Evolutionary conservation across 805 yeast genomes (phyloP), one percentile per base, ranked within the genome.

Genomic region (Yarrowia divulgata): DNA sequence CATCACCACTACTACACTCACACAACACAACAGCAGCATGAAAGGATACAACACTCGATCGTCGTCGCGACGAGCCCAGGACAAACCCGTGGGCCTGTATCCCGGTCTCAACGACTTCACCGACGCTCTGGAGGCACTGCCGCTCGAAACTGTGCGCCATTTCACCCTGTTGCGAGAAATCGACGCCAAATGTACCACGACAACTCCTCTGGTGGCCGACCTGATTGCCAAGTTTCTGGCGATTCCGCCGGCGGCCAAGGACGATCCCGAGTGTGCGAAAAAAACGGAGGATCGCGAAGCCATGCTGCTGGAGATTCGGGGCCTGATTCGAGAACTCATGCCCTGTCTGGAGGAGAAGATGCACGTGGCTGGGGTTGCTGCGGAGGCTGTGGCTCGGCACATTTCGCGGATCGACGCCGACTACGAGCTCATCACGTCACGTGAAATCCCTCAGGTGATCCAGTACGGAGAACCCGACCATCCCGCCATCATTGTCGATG

Each of bases 261-360:
- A 63, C 39, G 57, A 63, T 18, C 66, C 66, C 9, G 66, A 60
- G 29, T 10, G 14, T 4, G 66, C 69, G 18, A 57, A 40, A 13
- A 43, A 60, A n/a, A 70, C 71, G 19, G 76, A 73, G n/a, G 70
- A 73, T 55, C 74, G 78, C 16, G 77, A 77, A 69, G 68, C 74
- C 68, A 70, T 74, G 40, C 76, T 77, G 50, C 71, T 75, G 32
- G 79, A 77, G 46, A 81, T 86, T 39, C 81, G 84, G 40, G 73
- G 73, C 16, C 72, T 82, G 42, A 81, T 87, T 19, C 81, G 83
- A 71, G 97, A 91, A 70, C 82, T 94, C 69, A 87, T 94, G 81
- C 98, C 98, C 0, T 91, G 97, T 71, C 79, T 94, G 69, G 98
- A 94, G 77, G 98, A 95, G 77, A 95, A 95, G 79, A 92, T 95